phyloP scores from a whole-genome alignment of 305 asterid species.

The Ilex paraguariensis region DNA sequence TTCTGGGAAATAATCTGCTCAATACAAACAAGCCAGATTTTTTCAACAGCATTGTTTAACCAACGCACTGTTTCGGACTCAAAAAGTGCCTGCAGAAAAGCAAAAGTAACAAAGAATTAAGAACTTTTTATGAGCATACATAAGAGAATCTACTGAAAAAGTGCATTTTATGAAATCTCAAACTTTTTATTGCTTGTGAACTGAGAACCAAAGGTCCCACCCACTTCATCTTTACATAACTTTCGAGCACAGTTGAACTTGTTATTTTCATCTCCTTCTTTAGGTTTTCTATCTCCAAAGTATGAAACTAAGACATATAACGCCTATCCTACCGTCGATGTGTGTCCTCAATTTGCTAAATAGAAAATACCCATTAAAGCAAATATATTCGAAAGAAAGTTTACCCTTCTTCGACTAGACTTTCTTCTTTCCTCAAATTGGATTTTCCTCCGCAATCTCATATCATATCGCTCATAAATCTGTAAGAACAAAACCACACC shows the following conservation, averaged over 20 bases:
- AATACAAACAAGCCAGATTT: slow-evolving; percentile 89
- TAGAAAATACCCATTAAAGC: neutral
- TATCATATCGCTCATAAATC: slow-evolving; percentile 17
- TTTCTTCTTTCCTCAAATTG: slow-evolving; percentile 20
- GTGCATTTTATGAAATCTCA: too few relatives aligned
- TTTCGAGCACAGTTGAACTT: too few relatives aligned
- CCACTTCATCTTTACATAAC: too few relatives aligned
- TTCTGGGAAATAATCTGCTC: slow-evolving; percentile 93
- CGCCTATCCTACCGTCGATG: too few relatives aligned
- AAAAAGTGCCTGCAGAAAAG: slow-evolving; percentile 53
- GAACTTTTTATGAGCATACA: neutral
- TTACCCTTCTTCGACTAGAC: slow-evolving; percentile 19
- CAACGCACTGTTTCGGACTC: slow-evolving; percentile 89
- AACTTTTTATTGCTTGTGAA: too few relatives aligned
- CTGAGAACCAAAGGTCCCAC: too few relatives aligned
- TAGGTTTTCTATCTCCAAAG: too few relatives aligned
- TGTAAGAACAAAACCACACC: neutral
- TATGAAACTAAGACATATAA: too few relatives aligned
- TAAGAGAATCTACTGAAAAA: too few relatives aligned
- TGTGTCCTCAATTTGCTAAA: too few relatives aligned
- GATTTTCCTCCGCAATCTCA: slow-evolving; percentile 20
- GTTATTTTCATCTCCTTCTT: too few relatives aligned
- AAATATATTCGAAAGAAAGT: neutral
- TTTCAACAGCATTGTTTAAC: slow-evolving; percentile 83
- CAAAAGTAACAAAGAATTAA: neutral